Evolutionary conservation across 495 filamentous ascomycete species (phyloP).

Genomic region (Stereocaulon alpinum): DNA sequence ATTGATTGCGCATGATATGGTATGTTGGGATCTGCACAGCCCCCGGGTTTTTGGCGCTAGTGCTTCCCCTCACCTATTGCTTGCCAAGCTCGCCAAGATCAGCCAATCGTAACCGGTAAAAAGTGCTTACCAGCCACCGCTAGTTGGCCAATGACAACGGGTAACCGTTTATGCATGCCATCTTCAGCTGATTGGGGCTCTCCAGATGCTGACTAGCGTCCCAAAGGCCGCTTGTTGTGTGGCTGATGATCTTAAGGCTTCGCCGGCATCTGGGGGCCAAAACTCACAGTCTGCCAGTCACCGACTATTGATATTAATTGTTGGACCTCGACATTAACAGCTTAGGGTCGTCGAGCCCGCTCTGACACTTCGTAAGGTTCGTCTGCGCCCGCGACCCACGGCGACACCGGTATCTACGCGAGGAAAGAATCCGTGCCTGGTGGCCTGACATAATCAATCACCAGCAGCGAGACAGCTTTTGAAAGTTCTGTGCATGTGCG

Average conservation of each 20-base stretch:
- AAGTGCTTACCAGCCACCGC: background rate
- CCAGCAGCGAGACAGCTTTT: background rate
- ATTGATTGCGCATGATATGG: background rate
- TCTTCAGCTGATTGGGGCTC: background rate
- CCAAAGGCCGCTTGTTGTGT: background rate
- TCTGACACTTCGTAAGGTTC: background rate
- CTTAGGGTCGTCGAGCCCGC: background rate
- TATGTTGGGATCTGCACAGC: background rate
- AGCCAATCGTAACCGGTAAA: background rate
- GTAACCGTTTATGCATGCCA: background rate
- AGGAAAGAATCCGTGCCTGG: too few species aligned
- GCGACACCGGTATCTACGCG: background rate
- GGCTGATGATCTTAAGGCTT: background rate
- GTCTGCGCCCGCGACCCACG: background rate
- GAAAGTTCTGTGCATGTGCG: background rate
- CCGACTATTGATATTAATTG: conserved; percentile 2
- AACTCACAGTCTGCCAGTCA: background rate
- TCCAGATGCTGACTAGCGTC: background rate
- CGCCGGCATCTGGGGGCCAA: background rate
- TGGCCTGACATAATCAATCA: background rate
- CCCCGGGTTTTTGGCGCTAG: background rate
- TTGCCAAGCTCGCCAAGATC: background rate
- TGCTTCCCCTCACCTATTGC: too few species aligned
- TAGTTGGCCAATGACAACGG: background rate
- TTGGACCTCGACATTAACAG: background rate